phyloP scores from a whole-genome alignment of 2,329 filamentous ascomycete species.

The Sporothrix mexicana region DNA sequence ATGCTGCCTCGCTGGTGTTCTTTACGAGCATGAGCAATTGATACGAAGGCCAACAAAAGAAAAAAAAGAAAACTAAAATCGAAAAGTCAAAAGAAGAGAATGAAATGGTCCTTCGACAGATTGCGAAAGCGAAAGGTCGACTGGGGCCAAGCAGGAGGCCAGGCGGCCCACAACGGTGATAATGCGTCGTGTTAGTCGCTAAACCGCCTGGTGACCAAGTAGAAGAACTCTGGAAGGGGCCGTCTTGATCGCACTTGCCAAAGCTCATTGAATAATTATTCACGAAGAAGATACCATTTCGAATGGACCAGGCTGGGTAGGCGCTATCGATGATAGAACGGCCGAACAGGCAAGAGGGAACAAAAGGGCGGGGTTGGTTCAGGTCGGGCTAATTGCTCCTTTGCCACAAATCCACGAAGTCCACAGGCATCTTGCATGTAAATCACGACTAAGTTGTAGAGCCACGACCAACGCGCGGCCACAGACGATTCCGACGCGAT shows the following conservation, averaged over 20 bases:
- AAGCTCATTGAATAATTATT: neutral
- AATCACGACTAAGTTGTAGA: conserved; percentile 6
- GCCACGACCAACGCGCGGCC: neutral
- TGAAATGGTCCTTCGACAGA: neutral
- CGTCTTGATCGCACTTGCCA: conserved; percentile 17
- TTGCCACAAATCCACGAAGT: neutral
- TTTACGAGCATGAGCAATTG: conserved; percentile 4
- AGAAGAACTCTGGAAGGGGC: neutral
- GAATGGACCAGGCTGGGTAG: neutral
- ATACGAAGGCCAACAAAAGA: neutral
- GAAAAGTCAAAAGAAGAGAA: neutral
- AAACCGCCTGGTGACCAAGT: neutral
- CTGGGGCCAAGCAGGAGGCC: conserved; percentile 1
- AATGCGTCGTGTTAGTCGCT: neutral
- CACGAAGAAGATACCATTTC: conserved; percentile 1
- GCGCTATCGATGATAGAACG: conserved; percentile 4
- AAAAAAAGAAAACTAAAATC: conserved; percentile 3
- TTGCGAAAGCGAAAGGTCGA: neutral
- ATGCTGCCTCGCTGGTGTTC: conserved; percentile 29
- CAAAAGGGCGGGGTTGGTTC: conserved; percentile 5
- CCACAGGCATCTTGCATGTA: neutral
- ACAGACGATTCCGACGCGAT: neutral
- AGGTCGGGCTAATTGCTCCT: conserved; percentile 16
- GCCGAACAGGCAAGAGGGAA: neutral
- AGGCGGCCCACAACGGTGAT: neutral